Conservation (phyloP, 2,329 filamentous ascomycete species). For the Erysiphe neolycopersici region DNA sequence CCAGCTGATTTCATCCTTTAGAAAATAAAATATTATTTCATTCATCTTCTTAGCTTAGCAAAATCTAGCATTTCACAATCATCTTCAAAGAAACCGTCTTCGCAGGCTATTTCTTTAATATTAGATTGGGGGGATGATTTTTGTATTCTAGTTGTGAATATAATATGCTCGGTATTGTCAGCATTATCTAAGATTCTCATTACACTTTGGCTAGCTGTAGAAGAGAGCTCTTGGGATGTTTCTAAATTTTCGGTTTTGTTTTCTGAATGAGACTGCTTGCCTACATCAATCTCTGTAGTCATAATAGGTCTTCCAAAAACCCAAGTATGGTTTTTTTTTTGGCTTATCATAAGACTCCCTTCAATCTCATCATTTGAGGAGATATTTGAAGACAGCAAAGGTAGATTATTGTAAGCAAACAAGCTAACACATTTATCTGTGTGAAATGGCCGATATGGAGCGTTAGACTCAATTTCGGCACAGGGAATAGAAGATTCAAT, state of each 20-base stretch:
- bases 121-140: constrained; percentile 24
- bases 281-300: constrained; percentile 25
- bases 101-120: constrained; percentile 27
- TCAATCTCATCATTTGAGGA: constrained; percentile 1
- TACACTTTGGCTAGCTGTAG: constrained; percentile 36
- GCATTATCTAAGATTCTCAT: constrained; percentile 24
- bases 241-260: constrained; percentile 22
- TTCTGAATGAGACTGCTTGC: constrained; percentile 20
- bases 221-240: constrained; percentile 30
- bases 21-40: neutral
- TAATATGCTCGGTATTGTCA: constrained; percentile 40
- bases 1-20: too few species aligned
- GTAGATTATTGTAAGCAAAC: constrained; percentile 28
- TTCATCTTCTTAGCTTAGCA: constrained; percentile 38
- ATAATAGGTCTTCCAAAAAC: constrained; percentile 31
- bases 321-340: constrained; percentile 18
- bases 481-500: constrained; percentile 38
- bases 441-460: constrained; percentile 88
- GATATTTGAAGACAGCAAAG: constrained; percentile 8
- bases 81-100: constrained; percentile 68
- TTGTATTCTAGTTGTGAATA: constrained; percentile 54
- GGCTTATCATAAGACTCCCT: constrained; percentile 1
- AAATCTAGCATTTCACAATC: constrained; percentile 82
- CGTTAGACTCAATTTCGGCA: constrained; percentile 85
- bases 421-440: constrained; percentile 67